phyloP scores from a whole-genome alignment of 768 basidiomycete species.

The Suillus paluster region DNA sequence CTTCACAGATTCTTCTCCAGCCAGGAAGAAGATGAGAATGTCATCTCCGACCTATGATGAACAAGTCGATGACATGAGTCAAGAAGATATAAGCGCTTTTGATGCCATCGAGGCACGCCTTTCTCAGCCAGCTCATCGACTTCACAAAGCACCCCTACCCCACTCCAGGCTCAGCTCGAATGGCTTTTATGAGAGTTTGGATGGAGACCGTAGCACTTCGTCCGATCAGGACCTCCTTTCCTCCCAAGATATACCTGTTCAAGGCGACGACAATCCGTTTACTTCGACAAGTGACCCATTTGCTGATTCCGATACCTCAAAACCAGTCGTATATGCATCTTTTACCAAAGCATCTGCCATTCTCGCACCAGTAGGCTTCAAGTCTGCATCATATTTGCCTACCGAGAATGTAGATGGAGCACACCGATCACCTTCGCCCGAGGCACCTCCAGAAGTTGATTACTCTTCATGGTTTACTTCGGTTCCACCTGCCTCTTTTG shows the following conservation, averaged over 20 bases:
- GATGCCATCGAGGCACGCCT: conserved; percentile 54
- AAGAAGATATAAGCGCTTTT: conserved; percentile 58
- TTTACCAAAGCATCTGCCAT: conserved; percentile 23
- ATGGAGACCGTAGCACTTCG: not conserved
- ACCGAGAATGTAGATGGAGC: conserved; percentile 9
- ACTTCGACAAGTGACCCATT: not conserved
- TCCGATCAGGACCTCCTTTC: not conserved
- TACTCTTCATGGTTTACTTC: conserved; percentile 57
- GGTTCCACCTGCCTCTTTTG: conserved; percentile 27
- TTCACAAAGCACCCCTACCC: not conserved
- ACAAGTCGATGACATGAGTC: conserved; percentile 52
- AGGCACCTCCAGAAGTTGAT: conserved; percentile 43
- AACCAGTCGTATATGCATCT: conserved; percentile 19
- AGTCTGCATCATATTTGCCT: conserved; percentile 1
- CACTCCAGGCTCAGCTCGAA: not conserved
- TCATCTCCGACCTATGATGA: conserved; percentile 71
- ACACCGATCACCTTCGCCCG: conserved; percentile 40
- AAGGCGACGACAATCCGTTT: conserved; percentile 29
- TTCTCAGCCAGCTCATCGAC: conserved; percentile 36
- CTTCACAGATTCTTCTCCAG: conserved; percentile 32
- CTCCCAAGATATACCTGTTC: conserved; percentile 4
- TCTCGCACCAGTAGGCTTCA: not conserved
- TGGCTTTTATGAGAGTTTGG: not conserved
- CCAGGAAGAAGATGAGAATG: conserved; percentile 61
- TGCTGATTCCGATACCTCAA: not conserved